phyloP scores from a whole-genome alignment of 768 basidiomycete species.

The Boletus barrowsii region DNA sequence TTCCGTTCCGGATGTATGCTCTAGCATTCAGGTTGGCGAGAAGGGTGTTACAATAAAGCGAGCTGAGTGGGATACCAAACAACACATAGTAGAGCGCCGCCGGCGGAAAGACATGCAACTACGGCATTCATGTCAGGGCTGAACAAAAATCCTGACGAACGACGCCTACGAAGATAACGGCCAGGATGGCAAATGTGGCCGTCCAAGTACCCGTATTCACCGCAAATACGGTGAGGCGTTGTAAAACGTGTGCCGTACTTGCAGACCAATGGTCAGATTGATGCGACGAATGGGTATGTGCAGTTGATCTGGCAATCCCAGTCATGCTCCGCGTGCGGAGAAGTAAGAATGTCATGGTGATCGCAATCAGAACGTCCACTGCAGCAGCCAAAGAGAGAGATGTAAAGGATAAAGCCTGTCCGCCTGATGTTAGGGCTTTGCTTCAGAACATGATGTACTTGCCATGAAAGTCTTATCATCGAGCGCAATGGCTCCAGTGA shows the following conservation, averaged over 20 bases:
- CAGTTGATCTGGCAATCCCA: background rate
- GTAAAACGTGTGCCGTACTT: constrained; percentile 7
- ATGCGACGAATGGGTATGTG: background rate
- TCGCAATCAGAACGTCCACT: constrained; percentile 6
- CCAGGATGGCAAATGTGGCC: constrained; percentile 47
- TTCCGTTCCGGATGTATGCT: too few relatives aligned
- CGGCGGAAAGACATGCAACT: background rate
- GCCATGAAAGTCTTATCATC: too few relatives aligned
- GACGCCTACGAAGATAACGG: constrained; percentile 42
- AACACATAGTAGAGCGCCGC: background rate
- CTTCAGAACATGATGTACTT: too few relatives aligned
- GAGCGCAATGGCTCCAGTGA: too few relatives aligned
- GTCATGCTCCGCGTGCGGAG: background rate
- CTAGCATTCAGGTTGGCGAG: too few relatives aligned
- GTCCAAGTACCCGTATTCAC: constrained; percentile 39
- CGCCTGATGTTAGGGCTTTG: background rate
- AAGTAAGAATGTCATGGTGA: constrained; percentile 5
- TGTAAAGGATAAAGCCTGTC: background rate
- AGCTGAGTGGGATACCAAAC: background rate
- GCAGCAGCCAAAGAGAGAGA: background rate
- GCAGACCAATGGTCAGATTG: background rate
- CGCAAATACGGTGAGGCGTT: constrained; percentile 7
- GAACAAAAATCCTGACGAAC: background rate
- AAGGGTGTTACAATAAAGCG: background rate
- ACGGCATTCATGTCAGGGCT: background rate